phyloP scores from a whole-genome alignment of 2,329 filamentous ascomycete species.

The Cladosporium sp. region DNA sequence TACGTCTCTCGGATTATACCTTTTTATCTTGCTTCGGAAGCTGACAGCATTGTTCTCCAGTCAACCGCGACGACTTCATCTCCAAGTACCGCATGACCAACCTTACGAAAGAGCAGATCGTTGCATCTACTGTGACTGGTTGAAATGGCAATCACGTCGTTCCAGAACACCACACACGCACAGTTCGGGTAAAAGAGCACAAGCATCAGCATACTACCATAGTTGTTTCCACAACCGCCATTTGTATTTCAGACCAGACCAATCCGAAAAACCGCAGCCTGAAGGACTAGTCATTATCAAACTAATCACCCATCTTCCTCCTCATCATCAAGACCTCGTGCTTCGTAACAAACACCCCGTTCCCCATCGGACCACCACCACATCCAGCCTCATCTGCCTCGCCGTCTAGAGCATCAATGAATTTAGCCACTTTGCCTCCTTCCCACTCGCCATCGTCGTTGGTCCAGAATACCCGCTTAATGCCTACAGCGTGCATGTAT shows the following conservation, averaged over 20 bases:
- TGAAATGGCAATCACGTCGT: slow-evolving; percentile 18
- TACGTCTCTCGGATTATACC: slow-evolving; percentile 50
- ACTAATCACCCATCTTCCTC: slow-evolving; percentile 35
- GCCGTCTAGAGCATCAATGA: slow-evolving; percentile 50
- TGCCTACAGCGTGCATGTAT: slow-evolving; percentile 55
- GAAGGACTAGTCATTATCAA: background rate
- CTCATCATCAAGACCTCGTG: slow-evolving; percentile 55
- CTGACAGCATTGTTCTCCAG: slow-evolving; percentile 46
- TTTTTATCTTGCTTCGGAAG: background rate
- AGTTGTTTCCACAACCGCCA: background rate
- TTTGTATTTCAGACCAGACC: no score
- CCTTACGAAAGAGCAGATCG: slow-evolving; percentile 44
- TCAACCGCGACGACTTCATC: slow-evolving; percentile 78
- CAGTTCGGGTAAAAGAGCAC: background rate
- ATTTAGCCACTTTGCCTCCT: slow-evolving; percentile 52
- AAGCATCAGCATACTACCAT: no score
- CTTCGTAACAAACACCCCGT: slow-evolving; percentile 54
- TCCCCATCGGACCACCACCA: slow-evolving; percentile 30
- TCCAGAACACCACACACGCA: background rate
- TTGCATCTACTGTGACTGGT: slow-evolving; percentile 37
- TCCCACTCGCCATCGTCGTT: slow-evolving; percentile 53
- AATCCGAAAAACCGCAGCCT: background rate
- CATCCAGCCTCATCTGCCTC: slow-evolving; percentile 28
- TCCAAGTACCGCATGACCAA: slow-evolving; percentile 76
- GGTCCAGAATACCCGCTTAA: slow-evolving; percentile 58